These are phyloP conservation scores for Cytospora piceicola DNA, from an alignment of 2,329 filamentous ascomycete species.

Conservation along the genomic window DNA sequence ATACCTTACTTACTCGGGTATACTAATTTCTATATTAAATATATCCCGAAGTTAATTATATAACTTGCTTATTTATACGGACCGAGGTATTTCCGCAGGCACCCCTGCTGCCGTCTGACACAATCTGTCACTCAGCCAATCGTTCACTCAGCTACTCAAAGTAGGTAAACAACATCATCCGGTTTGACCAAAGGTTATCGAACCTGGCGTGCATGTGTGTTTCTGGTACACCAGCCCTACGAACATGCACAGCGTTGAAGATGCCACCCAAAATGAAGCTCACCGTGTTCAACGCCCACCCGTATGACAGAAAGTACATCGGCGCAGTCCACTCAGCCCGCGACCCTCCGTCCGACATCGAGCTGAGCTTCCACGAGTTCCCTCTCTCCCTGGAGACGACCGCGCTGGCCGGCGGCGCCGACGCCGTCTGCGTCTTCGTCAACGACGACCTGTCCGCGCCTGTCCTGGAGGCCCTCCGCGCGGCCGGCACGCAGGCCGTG, in stretches of 20 bases:
- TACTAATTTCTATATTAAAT: no score
- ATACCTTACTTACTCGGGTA: no score
- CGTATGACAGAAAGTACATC: slow-evolving; percentile 64
- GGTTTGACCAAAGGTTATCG: not conserved
- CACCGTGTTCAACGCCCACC: slow-evolving; percentile 67
- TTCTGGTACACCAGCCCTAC: not conserved
- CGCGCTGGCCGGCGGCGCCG: slow-evolving; percentile 53
- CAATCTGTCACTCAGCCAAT: not conserved
- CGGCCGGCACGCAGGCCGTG: slow-evolving; percentile 58
- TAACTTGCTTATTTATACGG: no score
- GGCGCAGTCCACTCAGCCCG: slow-evolving; percentile 45
- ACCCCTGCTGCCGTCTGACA: no score
- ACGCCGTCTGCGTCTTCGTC: slow-evolving; percentile 70
- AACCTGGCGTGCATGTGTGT: not conserved
- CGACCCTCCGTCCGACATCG: slow-evolving; percentile 42
- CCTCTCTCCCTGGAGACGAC: slow-evolving; percentile 60
- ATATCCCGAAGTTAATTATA: no score
- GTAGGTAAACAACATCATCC: not conserved
- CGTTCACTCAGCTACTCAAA: not conserved
- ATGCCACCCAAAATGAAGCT: slow-evolving; percentile 52
- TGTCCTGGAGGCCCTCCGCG: slow-evolving; percentile 56
- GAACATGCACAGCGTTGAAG: not conserved
- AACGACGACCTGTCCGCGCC: slow-evolving; percentile 61
- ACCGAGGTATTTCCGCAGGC: no score
- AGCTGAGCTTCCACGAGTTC: slow-evolving; percentile 62